phyloP scores from a whole-genome alignment of 2,329 filamentous ascomycete genomes.

The Karstenula rhodostoma region DNA sequence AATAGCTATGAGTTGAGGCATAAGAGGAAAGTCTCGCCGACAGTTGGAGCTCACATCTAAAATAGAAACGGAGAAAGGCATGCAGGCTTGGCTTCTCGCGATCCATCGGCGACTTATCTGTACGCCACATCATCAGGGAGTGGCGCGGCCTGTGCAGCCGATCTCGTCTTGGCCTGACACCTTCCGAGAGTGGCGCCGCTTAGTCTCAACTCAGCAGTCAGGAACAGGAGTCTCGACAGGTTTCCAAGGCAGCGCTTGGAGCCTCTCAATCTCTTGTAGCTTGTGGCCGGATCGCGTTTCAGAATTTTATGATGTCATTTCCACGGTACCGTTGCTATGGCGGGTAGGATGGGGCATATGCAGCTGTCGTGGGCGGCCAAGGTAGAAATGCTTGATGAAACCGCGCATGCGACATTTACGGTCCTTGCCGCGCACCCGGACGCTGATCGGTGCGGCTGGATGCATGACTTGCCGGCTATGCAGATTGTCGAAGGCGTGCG shows the following conservation, averaged over 20 bases:
- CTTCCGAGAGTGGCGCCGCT: constrained; percentile 3
- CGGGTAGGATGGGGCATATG: not conserved
- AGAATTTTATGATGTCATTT: constrained; percentile 1
- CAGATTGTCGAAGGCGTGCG: not conserved
- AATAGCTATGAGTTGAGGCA: not conserved
- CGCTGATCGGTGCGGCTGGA: not conserved
- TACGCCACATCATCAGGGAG: not conserved
- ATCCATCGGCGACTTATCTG: not conserved
- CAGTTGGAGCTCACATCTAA: not conserved
- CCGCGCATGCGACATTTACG: not conserved
- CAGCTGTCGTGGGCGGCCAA: constrained; percentile 3
- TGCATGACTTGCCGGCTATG: not conserved
- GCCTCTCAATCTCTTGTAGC: not conserved
- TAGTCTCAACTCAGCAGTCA: constrained; percentile 4
- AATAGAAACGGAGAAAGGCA: not conserved
- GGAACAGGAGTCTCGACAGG: constrained; percentile 4
- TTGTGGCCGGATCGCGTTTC: constrained; percentile 2
- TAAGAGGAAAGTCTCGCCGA: not conserved
- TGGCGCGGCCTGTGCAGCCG: not conserved
- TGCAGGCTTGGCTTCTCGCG: not conserved
- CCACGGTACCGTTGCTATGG: not conserved
- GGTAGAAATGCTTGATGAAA: not conserved
- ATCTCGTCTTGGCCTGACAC: not conserved
- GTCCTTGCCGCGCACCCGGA: not conserved
- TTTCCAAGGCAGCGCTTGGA: not conserved